Evolutionary conservation across 2,329 filamentous ascomycete species (phyloP).

Genomic region (Cercospora sp.): DNA sequence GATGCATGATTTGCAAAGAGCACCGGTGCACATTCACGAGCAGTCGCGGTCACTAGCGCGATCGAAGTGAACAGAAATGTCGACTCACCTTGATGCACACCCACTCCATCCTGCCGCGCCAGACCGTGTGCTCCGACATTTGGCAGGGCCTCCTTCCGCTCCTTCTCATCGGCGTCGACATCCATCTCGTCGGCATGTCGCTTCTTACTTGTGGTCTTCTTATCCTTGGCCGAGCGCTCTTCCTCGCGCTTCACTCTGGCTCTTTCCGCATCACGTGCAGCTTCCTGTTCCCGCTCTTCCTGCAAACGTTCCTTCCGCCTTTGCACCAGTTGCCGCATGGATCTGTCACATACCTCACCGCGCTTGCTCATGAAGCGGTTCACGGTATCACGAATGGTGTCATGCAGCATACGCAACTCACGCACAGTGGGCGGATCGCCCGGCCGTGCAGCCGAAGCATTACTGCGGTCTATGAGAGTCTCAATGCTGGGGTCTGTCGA

Average conservation of each 20-base stretch:
- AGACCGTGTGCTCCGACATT: conserved; percentile 64
- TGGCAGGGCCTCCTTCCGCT: conserved; percentile 67
- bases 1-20: not conserved
- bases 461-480: conserved; percentile 65
- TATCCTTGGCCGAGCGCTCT: conserved; percentile 33
- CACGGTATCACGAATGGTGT: conserved; percentile 61
- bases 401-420: conserved; percentile 63
- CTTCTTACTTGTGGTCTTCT: conserved; percentile 34
- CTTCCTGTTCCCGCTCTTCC: conserved; percentile 54
- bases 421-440: conserved; percentile 55
- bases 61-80: not conserved
- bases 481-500: conserved; percentile 63
- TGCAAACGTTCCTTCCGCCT: conserved; percentile 63
- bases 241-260: conserved; percentile 34
- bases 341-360: conserved; percentile 67
- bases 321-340: conserved; percentile 69
- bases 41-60: not conserved
- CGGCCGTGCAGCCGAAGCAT: conserved; percentile 52
- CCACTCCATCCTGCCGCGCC: conserved; percentile 63
- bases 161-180: conserved; percentile 54
- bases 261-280: conserved; percentile 50
- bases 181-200: conserved; percentile 40
- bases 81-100: conserved; percentile 57
- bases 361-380: conserved; percentile 51
- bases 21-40: not conserved